A percentile compares a stretch with the other conserved stretches of the same genome.
Evolutionary conservation across 208 protist genomes (phyloP).

Genomic region (Jaenimonas drosophilae): DNA sequence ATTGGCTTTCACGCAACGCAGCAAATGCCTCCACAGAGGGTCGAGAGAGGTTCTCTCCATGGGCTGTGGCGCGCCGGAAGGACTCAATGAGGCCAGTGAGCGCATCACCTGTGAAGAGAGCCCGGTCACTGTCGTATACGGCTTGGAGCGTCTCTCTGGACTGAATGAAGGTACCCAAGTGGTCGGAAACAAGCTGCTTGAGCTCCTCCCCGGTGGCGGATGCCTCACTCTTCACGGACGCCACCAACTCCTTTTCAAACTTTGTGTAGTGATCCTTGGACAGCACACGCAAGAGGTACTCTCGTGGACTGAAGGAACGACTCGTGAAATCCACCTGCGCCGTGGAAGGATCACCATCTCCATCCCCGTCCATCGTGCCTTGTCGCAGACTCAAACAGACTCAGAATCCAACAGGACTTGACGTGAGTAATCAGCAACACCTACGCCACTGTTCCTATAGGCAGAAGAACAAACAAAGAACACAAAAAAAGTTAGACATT

Average conservation of each 20-base stretch:
- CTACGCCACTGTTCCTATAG: neutral
- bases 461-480: conserved; percentile 2
- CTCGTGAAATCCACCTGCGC: conserved; percentile 53
- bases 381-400: neutral
- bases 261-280: conserved; percentile 26
- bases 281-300: conserved; percentile 44
- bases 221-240: conserved; percentile 18
- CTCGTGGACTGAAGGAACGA: conserved; percentile 55
- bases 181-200: conserved; percentile 72
- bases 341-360: conserved; percentile 1
- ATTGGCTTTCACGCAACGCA: conserved; percentile 26
- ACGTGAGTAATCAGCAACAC: neutral
- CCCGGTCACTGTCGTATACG: conserved; percentile 55
- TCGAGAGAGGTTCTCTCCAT: conserved; percentile 38
- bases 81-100: conserved; percentile 42
- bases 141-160: conserved; percentile 73
- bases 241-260: conserved; percentile 39
- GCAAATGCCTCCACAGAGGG: conserved; percentile 51
- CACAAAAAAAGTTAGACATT: conserved; percentile 1
- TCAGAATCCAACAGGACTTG: neutral
- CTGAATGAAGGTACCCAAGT: conserved; percentile 77
- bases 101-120: conserved; percentile 76
- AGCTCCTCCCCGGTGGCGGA: conserved; percentile 44
- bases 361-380: neutral
- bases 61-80: conserved; percentile 31